Evolutionary conservation across 441 rosid genomes (phyloP), one percentile per base, ranked within the genome.

Genomic region (Breynia disticha): DNA sequence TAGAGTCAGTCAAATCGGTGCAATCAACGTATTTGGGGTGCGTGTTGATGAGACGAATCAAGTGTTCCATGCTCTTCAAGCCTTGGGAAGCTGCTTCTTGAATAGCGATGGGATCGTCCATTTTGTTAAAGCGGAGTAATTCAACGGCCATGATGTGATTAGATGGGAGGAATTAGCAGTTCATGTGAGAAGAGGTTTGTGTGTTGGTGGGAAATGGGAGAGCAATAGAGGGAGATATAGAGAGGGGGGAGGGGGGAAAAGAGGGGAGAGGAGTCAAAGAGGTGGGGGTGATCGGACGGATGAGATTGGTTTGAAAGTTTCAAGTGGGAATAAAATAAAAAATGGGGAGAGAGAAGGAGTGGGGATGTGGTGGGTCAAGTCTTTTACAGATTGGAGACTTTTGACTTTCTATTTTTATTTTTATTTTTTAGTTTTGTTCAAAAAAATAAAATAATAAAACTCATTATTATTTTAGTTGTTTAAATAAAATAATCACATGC

Each of bases 51-150:
- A 84, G 54, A 10, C 82, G 80, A 60, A 88, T 82, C 62, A 88
- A 71, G 57, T 82, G 80, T 20, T 84, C 93, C 95, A 93, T 84
- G 69, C 94, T 72, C 71, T 86, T 69, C 59, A 86, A 53, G 1
- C 98, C 95, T 61, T 88, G 95, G 0, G 91, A 59, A 41, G 95
- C 90, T 21, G 95, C 95, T 46, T 88, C 95, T 17, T 82, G 84
- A 6, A 88, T 79, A 16, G 95, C 91, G 68, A 54, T 71, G 72
- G 75, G 81, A 69, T 86, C 94, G 44, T 86, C 88, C 69, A 83
- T 72, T 69, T 73, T 79, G 0, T 86, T 66, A 18, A 77, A 86
- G 8, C 78, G 69, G 72, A 83, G 71, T 16, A 80, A 78, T 61
- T 91, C 87, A 17, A 83, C 81, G 39, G 87, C 80, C 94, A 87